Evolutionary conservation across 805 yeast genomes (phyloP), one percentile per base, ranked within the genome.

Genomic region (Tetrapisispora namnaoensis): DNA sequence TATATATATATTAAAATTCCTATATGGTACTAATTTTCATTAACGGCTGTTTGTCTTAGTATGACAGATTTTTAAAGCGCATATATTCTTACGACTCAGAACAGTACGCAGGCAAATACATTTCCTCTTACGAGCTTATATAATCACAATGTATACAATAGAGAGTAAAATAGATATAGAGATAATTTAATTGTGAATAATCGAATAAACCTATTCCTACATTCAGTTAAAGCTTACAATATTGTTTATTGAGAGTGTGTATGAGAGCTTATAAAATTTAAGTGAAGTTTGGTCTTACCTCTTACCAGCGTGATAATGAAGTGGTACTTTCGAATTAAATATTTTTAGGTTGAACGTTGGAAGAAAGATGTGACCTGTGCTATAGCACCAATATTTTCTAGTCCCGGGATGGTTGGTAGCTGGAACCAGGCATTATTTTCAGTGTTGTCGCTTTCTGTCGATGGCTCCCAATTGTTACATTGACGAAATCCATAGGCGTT

Each of bases 401-500:
- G 52, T 13, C 55, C 55, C 28, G 65, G 63, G 22, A 62, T 50
- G 40, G 50, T 43, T 17, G 66, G 66, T 44, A 61, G 41, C 50
- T 62, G 64, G 42, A 62, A 59, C 68, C 68, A 63, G 10, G 58
- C 49, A 18, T 46, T 53, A 4, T 46, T 48, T 17, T 48, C 46
- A n/a, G 49, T 49, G 21, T 50, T 47, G 22, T 51, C 46, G 9
- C 17, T 4, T 32, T 49, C 51, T 9, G 50, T 45, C 13, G 45
- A 48, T 17, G 67, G 68, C 27, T 95, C 87, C 68, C 90, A 91
- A 69, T 86, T 87, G 64, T 90, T 97, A 67, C 97, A 88, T 58
- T 86, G 77, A 24, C 95, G 86, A 67, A 86, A 91, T 0, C 97
- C 97, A 70, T 87, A 72, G 1, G 95, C 83, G 63, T 91, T 91